Percentiles rank a stretch among this genome's conserved stretches.
These are phyloP conservation scores for Vicia sativa DNA, from an alignment of 306 rosid genomes.

Conservation along the genomic window DNA sequence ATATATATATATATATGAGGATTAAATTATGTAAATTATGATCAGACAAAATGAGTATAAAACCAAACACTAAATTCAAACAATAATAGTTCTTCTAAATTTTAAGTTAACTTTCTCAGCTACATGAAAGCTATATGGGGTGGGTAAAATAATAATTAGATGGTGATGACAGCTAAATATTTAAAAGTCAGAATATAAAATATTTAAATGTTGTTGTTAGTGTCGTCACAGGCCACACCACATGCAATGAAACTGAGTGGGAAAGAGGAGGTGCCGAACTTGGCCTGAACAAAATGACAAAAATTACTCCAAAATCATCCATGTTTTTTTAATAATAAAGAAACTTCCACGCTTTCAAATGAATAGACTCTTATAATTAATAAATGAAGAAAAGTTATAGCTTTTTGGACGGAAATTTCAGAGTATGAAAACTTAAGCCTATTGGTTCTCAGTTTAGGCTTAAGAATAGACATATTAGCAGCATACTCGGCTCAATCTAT, in stretches of 20 bases:
- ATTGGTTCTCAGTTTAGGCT: background rate
- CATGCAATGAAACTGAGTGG: conserved; percentile 4
- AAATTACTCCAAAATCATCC: conserved; percentile 26
- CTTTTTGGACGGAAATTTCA: conserved; percentile 40
- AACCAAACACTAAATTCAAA: background rate
- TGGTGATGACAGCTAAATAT: conserved; percentile 35
- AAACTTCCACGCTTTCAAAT: background rate
- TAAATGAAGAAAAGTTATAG: background rate
- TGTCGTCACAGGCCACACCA: conserved; percentile 23
- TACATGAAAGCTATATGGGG: background rate
- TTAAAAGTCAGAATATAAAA: conserved; percentile 23
- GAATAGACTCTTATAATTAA: conserved; percentile 11
- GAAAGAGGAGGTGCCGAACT: conserved; percentile 17
- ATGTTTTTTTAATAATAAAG: background rate
- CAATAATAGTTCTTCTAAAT: background rate
- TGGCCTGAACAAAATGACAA: conserved; percentile 31
- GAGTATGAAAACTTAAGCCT: background rate
- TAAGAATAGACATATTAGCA: conserved; percentile 10
- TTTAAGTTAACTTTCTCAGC: background rate
- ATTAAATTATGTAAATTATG: too few species aligned
- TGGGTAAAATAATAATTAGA: conserved; percentile 16
- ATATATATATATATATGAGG: too few species aligned
- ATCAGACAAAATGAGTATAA: background rate
- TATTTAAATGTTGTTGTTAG: conserved; percentile 6
- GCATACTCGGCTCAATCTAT: background rate